Evolutionary conservation across 2,329 filamentous ascomycete species (phyloP).

Genomic region (Fusarium xylarioides): DNA sequence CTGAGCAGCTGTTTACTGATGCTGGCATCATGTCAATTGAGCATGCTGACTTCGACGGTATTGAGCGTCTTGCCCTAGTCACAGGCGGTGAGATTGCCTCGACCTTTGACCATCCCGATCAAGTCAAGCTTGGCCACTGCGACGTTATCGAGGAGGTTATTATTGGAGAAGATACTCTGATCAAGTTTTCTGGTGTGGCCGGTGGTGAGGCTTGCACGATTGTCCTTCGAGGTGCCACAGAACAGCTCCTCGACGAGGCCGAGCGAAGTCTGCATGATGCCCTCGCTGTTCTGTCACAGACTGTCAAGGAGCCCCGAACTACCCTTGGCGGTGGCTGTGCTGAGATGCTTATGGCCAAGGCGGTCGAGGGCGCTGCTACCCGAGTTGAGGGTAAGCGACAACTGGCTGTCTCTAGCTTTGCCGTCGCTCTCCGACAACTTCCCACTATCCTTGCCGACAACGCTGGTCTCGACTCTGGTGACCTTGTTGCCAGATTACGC

Average conservation of each 20-base stretch:
- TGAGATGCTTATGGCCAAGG: constrained; percentile 99
- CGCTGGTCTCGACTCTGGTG: constrained; percentile 93
- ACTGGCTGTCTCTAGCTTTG: constrained; percentile 89
- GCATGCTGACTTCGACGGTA: constrained; percentile 98
- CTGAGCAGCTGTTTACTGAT: constrained; percentile 97
- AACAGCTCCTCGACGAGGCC: constrained; percentile 95
- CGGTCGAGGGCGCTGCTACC: constrained; percentile 90
- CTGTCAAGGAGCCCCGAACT: constrained; percentile 90
- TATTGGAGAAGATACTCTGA: constrained; percentile 96
- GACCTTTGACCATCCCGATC: constrained; percentile 97
- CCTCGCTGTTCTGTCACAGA: constrained; percentile 94
- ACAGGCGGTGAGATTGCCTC: constrained; percentile 97
- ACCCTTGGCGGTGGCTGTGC: constrained; percentile 95
- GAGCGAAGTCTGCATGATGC: constrained; percentile 97
- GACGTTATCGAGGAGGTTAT: constrained; percentile 98
- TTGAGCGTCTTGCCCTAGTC: constrained; percentile 92
- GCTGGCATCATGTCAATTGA: constrained; percentile 98
- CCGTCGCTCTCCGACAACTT: constrained; percentile 87
- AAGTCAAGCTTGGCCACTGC: constrained; percentile 94
- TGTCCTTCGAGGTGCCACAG: constrained; percentile 93
- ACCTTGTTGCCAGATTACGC: constrained; percentile 88
- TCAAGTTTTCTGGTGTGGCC: constrained; percentile 96
- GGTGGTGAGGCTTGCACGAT: constrained; percentile 96
- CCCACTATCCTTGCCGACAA: constrained; percentile 98
- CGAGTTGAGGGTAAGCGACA: constrained; percentile 98